A percentile compares a stretch with the other conserved stretches of the same genome.
phyloP scores from a whole-genome alignment of 306 rosid species.

The Cucumis melo region DNA sequence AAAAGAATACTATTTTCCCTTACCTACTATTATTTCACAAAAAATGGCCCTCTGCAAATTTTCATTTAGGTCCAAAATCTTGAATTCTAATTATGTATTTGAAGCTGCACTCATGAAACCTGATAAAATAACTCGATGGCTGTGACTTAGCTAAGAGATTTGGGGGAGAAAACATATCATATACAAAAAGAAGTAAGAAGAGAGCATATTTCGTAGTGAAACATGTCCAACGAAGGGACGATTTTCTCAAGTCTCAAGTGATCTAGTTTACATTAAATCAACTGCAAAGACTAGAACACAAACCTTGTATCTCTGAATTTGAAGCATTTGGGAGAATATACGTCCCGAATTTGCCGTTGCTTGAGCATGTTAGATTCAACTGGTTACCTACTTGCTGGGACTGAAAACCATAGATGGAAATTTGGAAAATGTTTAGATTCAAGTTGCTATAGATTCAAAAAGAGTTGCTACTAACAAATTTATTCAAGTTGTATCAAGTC shows the following conservation, averaged over 20 bases:
- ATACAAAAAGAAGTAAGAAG: neutral
- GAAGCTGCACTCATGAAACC: neutral
- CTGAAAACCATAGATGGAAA: slow-evolving; percentile 30
- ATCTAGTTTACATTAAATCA: slow-evolving; percentile 14
- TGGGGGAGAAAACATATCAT: neutral
- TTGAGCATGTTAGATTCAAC: slow-evolving; percentile 65
- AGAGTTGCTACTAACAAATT: neutral
- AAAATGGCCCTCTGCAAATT: too few relatives aligned
- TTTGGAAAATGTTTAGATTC: slow-evolving; percentile 5
- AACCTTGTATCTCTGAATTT: slow-evolving; percentile 54
- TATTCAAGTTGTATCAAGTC: too few relatives aligned
- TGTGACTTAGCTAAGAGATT: neutral
- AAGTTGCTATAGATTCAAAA: neutral
- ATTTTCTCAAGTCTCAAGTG: neutral
- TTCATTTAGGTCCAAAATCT: too few relatives aligned
- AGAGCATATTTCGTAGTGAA: neutral
- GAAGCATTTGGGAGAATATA: slow-evolving; percentile 33
- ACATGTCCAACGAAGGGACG: neutral
- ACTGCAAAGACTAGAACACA: slow-evolving; percentile 60
- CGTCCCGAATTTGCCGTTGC: slow-evolving; percentile 41
- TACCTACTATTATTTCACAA: too few relatives aligned
- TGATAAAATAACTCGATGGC: neutral
- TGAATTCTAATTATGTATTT: too few relatives aligned
- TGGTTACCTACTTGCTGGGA: slow-evolving; percentile 57
- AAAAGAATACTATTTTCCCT: too few relatives aligned